These are phyloP conservation scores for Rutstroemia sp. DNA, from an alignment of 2,329 filamentous ascomycete genomes.

Conservation along the genomic window DNA sequence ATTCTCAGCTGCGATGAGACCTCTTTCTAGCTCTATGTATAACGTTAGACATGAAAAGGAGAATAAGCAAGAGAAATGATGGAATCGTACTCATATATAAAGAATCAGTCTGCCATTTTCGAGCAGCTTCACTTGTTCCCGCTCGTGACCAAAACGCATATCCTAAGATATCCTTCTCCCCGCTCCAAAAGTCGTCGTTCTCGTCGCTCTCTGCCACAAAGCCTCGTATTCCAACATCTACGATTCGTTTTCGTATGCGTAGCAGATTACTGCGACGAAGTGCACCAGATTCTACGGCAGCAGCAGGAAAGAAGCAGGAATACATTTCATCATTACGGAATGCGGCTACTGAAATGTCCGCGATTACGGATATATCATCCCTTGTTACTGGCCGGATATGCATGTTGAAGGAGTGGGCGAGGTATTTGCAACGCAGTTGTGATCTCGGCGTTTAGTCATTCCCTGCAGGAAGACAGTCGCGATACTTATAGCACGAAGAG, in stretches of 20 bases:
- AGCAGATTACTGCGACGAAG: not conserved
- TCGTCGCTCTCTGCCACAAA: constrained; percentile 1
- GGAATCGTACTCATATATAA: not conserved
- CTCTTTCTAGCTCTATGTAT: constrained; percentile 3
- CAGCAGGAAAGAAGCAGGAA: not conserved
- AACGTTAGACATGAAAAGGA: not conserved
- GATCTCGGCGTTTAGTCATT: not conserved
- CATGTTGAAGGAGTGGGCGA: not conserved
- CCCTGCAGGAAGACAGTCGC: too few relatives aligned
- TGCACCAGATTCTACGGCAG: not conserved
- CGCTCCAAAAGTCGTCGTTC: constrained; percentile 3
- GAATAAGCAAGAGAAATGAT: not conserved
- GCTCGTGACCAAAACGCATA: constrained; percentile 1
- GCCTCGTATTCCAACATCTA: not conserved
- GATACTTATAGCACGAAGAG: too few relatives aligned
- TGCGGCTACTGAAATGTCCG: not conserved
- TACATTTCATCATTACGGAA: not conserved
- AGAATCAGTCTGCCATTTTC: constrained; percentile 2
- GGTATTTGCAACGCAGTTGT: not conserved
- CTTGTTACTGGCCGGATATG: not conserved
- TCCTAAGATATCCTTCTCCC: not conserved
- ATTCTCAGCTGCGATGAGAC: not conserved
- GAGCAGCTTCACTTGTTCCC: constrained; percentile 1
- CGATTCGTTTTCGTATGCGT: not conserved
- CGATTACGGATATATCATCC: not conserved